Conservation (phyloP, 2,329 filamentous ascomycete genomes). For the Xylaria multiplex region DNA sequence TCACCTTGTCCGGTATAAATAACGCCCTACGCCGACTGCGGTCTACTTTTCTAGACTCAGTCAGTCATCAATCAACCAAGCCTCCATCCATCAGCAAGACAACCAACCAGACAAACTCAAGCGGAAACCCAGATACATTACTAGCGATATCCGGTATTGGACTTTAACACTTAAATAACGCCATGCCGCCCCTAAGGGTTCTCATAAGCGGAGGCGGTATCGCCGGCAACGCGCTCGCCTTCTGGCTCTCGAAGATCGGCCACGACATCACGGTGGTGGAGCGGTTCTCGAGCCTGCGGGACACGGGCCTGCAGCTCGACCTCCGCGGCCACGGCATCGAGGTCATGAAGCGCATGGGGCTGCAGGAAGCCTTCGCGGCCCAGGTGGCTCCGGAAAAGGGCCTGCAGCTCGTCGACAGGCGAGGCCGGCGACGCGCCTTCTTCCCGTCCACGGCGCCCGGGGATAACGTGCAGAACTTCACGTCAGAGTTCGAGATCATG, state of each 20-base stretch:
- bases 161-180: slow-evolving; percentile 18
- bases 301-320: slow-evolving; percentile 64
- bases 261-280: slow-evolving; percentile 57
- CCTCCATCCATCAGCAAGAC: not conserved
- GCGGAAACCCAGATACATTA: not conserved
- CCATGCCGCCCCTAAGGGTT: slow-evolving; percentile 46
- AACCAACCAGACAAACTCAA: slow-evolving; percentile 2
- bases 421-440: slow-evolving; percentile 52
- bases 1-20: slow-evolving; percentile 11
- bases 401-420: slow-evolving; percentile 54
- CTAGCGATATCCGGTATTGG: not conserved
- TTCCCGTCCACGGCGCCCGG: slow-evolving; percentile 53
- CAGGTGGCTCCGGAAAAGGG: slow-evolving; percentile 59
- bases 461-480: slow-evolving; percentile 49
- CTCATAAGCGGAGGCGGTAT: slow-evolving; percentile 52
- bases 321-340: slow-evolving; percentile 62
- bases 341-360: slow-evolving; percentile 62
- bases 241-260: slow-evolving; percentile 56
- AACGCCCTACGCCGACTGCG: not conserved
- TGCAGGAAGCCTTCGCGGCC: slow-evolving; percentile 56
- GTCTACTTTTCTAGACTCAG: not conserved
- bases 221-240: slow-evolving; percentile 58
- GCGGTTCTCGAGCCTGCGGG: slow-evolving; percentile 54
- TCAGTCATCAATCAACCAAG: not conserved
- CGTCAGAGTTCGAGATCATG: slow-evolving; percentile 65